Conservation (phyloP, 768 basidiomycete genomes). For the Hirschioporus abietinus region DNA sequence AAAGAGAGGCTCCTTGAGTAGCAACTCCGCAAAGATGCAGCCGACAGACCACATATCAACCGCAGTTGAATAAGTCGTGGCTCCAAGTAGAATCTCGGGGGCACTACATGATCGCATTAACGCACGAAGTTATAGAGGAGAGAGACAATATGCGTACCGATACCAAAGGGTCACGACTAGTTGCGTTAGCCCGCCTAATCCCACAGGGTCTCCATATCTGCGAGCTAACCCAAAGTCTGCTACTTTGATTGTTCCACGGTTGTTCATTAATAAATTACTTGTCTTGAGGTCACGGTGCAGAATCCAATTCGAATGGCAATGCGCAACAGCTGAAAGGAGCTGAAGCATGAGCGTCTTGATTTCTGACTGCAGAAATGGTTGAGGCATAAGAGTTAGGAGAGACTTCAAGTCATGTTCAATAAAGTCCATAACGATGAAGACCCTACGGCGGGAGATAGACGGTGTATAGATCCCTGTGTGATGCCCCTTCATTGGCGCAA, state of each 20-base stretch:
- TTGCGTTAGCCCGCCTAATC: slow-evolving; percentile 95
- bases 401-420: slow-evolving; percentile 99
- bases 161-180: slow-evolving; percentile 99
- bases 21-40: slow-evolving; percentile 95
- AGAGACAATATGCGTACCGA: slow-evolving; percentile 52
- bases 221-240: slow-evolving; percentile 97
- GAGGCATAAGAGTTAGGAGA: slow-evolving; percentile 89
- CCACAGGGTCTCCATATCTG: slow-evolving; percentile 93
- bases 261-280: slow-evolving; percentile 97
- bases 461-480: neutral
- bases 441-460: slow-evolving; percentile 43
- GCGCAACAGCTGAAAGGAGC: slow-evolving; percentile 85
- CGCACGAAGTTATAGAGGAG: slow-evolving; percentile 15
- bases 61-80: slow-evolving; percentile 89
- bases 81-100: slow-evolving; percentile 92
- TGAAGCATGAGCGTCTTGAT: slow-evolving; percentile 97
- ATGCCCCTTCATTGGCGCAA: slow-evolving; percentile 8
- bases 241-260: slow-evolving; percentile 96
- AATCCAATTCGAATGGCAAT: slow-evolving; percentile 97
- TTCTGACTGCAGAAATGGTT: slow-evolving; percentile 95
- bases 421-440: slow-evolving; percentile 99
- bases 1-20: slow-evolving; percentile 94
- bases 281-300: slow-evolving; percentile 97
- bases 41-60: slow-evolving; percentile 99
- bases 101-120: slow-evolving; percentile 45